Evolutionary conservation across 2,329 filamentous ascomycete genomes (phyloP).

Genomic region (Berkeleyomyces basicola): DNA sequence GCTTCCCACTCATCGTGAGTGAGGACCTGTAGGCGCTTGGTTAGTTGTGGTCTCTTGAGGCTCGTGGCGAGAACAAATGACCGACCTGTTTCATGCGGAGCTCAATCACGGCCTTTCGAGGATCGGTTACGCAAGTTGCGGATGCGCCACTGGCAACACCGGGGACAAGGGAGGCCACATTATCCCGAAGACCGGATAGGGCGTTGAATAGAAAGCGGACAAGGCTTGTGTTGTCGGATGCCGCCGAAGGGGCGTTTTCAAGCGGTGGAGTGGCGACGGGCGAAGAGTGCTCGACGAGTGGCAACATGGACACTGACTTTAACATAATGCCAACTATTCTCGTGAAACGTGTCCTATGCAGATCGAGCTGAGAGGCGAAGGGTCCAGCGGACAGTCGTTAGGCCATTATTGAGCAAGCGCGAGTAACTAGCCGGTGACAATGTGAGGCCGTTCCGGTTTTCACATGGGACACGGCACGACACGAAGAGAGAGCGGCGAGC

Average conservation of each 20-base stretch:
- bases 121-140: not conserved
- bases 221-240: not conserved
- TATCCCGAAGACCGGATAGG: not conserved
- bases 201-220: not conserved
- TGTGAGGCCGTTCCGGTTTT: too few species aligned
- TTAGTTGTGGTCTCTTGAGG: not conserved
- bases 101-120: not conserved
- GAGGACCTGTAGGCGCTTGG: conserved; percentile 35
- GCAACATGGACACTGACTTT: not conserved
- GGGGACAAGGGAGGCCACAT: not conserved
- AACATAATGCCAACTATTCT: not conserved
- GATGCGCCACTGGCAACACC: too few species aligned
- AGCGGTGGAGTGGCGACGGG: not conserved
- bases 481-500: too few species aligned
- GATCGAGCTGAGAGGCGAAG: not conserved
- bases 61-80: not conserved
- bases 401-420: not conserved
- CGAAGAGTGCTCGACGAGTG: not conserved
- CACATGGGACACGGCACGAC: too few species aligned
- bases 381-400: not conserved
- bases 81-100: conserved; percentile 7
- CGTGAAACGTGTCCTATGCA: not conserved
- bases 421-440: not conserved
- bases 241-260: not conserved
- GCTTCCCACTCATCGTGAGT: conserved; percentile 56